Base-by-base conservation (phyloP, 78 protist genomes). In the Trichosphaerium sp. region DNA sequence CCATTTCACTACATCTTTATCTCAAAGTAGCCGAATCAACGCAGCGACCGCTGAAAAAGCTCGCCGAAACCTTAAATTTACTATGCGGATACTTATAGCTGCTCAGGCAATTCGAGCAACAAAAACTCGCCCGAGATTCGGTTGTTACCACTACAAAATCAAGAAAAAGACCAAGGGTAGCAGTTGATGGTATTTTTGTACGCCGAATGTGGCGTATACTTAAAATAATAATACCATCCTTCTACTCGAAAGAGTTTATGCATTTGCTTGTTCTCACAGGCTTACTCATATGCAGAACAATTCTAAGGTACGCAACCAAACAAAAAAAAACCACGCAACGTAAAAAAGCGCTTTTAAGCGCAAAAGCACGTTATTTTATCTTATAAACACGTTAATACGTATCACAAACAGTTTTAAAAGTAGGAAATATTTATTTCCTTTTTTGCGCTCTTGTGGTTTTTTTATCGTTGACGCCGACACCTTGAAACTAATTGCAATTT, bases 121-220 rank as follows among this genome's bases (percentile, higher is more conserved):
- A n/a, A n/a, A n/a, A n/a, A n/a, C n/a, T n/a, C n/a, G n/a, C n/a
- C n/a, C n/a, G n/a, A n/a, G n/a, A n/a, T n/a, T n/a, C n/a, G n/a
- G n/a, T n/a, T n/a, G n/a, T n/a, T n/a, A n/a, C n/a, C n/a, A n/a
- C n/a, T n/a, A n/a, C n/a, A n/a, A n/a, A 59, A 71, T 47, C 18
- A 49, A 43, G 34, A 47, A 69, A 68, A 40, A 77, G 57, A 25
- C 58, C 28, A 44, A 57, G 54, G 43, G 71, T 68, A 1, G 71
- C 75, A 14, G 83, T 77, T 7, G 72, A 77, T 64, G 69, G 73
- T 51, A 70, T 77, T 10, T 77, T 77, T 43, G 67, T 77, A 47
- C 60, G 62, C 39, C 14, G 83, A 35, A 49, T 77, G 38, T 74
- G 73, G 25, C 69, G 71, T 42, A 77, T 77, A 29, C 57, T 77